These are phyloP conservation scores for Penicillium samsonianum DNA, from an alignment of 495 filamentous ascomycete species.

Conservation along the genomic window DNA sequence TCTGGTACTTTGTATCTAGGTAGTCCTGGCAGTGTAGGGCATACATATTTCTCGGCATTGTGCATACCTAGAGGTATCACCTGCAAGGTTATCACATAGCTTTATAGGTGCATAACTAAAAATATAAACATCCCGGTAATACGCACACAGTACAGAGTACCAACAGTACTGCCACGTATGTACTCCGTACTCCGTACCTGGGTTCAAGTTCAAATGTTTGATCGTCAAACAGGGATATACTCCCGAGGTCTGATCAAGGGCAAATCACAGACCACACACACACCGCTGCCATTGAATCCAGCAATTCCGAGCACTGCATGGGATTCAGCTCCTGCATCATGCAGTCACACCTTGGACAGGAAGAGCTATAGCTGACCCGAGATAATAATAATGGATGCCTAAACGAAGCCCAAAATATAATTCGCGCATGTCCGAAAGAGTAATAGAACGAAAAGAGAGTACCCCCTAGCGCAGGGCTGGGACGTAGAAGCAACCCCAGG, in stretches of 20 bases:
- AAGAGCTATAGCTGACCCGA: not conserved
- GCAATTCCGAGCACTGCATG: not conserved
- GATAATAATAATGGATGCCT: not conserved
- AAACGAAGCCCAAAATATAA: not conserved
- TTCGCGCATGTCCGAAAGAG: conserved; percentile 2
- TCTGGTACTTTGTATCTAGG: too few relatives aligned
- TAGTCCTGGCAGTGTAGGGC: too few relatives aligned
- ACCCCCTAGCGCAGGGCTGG: not conserved
- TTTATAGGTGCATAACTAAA: not conserved
- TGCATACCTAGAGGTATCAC: not conserved
- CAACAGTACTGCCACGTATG: not conserved
- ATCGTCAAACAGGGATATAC: not conserved
- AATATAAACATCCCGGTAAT: too few relatives aligned
- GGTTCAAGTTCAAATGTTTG: not conserved
- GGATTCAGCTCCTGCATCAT: conserved; percentile 4
- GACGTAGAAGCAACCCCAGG: not conserved
- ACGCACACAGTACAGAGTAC: too few relatives aligned
- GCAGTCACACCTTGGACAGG: not conserved
- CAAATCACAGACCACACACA: not conserved
- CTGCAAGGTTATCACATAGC: not conserved
- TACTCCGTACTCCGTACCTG: not conserved
- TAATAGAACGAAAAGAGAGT: not conserved
- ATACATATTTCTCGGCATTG: not conserved
- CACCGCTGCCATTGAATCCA: conserved; percentile 8
- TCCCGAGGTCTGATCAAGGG: not conserved